Conservation (phyloP, 2,329 filamentous ascomycete genomes). For the Sporothrix inflata region DNA sequence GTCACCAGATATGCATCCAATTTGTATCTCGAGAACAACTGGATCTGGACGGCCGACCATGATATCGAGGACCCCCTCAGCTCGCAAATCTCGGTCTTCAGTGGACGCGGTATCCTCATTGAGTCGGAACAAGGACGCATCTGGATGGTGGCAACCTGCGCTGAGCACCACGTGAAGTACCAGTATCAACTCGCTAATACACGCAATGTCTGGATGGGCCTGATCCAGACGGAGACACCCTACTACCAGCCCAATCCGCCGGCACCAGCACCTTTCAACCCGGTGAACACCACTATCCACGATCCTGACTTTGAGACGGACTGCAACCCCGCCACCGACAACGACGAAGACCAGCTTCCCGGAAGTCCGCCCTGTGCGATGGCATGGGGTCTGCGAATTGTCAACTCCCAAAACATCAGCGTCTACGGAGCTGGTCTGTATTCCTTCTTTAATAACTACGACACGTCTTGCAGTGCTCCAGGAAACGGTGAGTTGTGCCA, state of each 20-base stretch:
- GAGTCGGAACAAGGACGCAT: constrained; percentile 45
- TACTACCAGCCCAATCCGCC: constrained; percentile 67
- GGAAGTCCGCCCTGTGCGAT: constrained; percentile 51
- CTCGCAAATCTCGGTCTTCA: constrained; percentile 40
- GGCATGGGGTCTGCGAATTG: constrained; percentile 65
- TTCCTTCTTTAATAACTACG: constrained; percentile 62
- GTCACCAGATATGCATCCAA: constrained; percentile 45
- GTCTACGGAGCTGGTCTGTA: constrained; percentile 66
- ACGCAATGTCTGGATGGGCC: constrained; percentile 60
- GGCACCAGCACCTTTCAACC: constrained; percentile 56
- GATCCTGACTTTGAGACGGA: constrained; percentile 57
- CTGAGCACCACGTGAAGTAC: constrained; percentile 64
- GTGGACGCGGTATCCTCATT: constrained; percentile 42
- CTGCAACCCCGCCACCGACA: constrained; percentile 36
- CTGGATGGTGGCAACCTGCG: constrained; percentile 64
- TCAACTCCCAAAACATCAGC: constrained; percentile 55
- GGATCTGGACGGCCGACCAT: constrained; percentile 55
- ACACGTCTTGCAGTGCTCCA: constrained; percentile 45
- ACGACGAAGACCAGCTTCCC: constrained; percentile 13
- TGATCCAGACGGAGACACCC: constrained; percentile 68
- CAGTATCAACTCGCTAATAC: constrained; percentile 65
- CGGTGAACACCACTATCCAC: constrained; percentile 40
- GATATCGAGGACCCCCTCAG: constrained; percentile 51
- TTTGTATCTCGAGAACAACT: constrained; percentile 54
- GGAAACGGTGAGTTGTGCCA: constrained; percentile 48